phyloP scores from a whole-genome alignment of 192 early-diverging fungal genomes.

The Umbelopsis isabellina region DNA sequence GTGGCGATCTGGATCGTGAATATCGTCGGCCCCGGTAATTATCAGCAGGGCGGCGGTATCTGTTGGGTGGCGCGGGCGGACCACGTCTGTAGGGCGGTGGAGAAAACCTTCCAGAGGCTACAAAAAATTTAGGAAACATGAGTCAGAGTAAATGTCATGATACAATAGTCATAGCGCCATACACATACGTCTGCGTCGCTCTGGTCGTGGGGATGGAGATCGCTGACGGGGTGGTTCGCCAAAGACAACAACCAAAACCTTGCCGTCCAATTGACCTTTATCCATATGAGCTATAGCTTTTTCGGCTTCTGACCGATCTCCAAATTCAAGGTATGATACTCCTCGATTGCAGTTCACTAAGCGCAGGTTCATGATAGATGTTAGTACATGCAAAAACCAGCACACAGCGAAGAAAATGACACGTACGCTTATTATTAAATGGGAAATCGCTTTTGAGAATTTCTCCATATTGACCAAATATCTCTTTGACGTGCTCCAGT shows the following conservation, averaged over 20 bases:
- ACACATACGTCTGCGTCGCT: conserved; percentile 24
- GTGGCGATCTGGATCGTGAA: conserved; percentile 38
- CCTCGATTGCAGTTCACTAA: conserved; percentile 46
- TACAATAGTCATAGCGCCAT: not conserved
- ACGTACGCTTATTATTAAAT: conserved; percentile 43
- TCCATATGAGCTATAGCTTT: conserved; percentile 51
- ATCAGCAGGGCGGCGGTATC: conserved; percentile 30
- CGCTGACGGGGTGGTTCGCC: conserved; percentile 34
- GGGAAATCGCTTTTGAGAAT: conserved; percentile 40
- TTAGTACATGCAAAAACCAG: not conserved
- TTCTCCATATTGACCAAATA: conserved; percentile 41
- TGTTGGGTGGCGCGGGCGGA: not conserved
- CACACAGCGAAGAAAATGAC: not conserved
- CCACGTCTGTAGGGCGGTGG: conserved; percentile 32
- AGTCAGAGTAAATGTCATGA: not conserved
- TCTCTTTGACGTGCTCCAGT: conserved; percentile 44
- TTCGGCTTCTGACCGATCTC: conserved; percentile 42
- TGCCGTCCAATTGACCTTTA: conserved; percentile 52
- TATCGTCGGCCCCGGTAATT: conserved; percentile 29
- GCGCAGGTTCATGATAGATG: no score
- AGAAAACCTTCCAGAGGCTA: conserved; percentile 23
- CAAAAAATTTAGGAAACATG: not conserved
- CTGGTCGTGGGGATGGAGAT: conserved; percentile 27
- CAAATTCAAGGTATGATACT: conserved; percentile 47
- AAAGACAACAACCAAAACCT: conserved; percentile 29